Evolutionary conservation across 257 asterid genomes (phyloP).

Genomic region (Solanum piurae): DNA sequence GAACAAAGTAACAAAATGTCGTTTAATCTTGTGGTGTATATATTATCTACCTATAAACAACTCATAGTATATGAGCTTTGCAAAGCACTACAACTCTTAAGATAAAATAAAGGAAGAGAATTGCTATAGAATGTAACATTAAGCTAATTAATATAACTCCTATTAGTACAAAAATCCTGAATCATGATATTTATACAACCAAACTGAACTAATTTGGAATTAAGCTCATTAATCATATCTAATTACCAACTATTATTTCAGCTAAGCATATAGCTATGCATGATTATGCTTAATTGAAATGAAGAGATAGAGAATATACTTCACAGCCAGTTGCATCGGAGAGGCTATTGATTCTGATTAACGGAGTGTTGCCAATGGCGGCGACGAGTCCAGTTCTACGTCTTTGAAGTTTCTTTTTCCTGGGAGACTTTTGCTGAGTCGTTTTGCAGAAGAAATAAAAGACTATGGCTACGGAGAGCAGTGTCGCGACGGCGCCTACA

Average conservation of each 20-base stretch:
- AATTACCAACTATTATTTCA: background rate
- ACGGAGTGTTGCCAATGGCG: constrained; percentile 91
- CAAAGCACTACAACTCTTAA: background rate
- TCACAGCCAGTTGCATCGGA: constrained; percentile 92
- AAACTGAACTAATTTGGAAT: background rate
- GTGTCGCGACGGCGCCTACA: constrained; percentile 44
- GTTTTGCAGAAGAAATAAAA: constrained; percentile 33
- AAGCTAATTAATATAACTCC: background rate
- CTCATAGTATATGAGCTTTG: background rate
- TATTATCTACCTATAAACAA: background rate
- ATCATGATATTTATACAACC: background rate
- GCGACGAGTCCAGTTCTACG: constrained; percentile 60
- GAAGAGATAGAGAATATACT: constrained; percentile 18
- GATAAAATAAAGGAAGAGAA: background rate
- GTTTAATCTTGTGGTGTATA: background rate
- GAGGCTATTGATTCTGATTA: constrained; percentile 81
- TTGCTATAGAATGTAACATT: background rate
- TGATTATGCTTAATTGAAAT: background rate
- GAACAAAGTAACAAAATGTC: background rate
- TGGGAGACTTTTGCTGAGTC: constrained; percentile 21
- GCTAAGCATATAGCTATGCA: background rate
- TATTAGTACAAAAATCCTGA: background rate
- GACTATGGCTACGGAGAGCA: constrained; percentile 42
- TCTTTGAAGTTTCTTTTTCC: constrained; percentile 17
- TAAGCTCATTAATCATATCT: background rate